These are phyloP conservation scores for Scheffersomyces ergatensis DNA, from an alignment of 805 yeast species.

Conservation along the genomic window DNA sequence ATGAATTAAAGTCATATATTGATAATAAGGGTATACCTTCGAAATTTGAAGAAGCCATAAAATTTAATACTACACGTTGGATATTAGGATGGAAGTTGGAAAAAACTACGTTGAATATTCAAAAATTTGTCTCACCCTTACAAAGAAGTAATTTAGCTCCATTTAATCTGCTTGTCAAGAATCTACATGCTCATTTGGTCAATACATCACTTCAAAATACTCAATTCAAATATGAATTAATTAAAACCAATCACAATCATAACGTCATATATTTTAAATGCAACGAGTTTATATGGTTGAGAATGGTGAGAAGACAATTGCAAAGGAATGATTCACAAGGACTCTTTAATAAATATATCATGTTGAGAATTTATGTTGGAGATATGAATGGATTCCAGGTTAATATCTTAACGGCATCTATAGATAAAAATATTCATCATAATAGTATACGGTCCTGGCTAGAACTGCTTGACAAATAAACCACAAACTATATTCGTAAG, in stretches of 20 bases:
- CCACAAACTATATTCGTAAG: not conserved
- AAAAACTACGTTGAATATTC: not conserved
- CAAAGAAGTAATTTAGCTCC: not conserved
- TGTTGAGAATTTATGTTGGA: not conserved
- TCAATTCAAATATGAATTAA: not conserved
- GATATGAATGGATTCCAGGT: not conserved
- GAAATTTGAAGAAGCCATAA: conserved; percentile 4
- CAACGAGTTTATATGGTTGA: not conserved
- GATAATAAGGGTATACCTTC: not conserved
- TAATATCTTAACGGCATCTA: not conserved
- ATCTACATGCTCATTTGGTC: not conserved
- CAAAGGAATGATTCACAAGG: not conserved
- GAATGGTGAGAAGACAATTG: not conserved
- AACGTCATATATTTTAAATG: not conserved
- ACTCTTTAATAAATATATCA: not conserved
- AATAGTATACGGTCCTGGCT: not conserved
- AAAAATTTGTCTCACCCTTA: not conserved
- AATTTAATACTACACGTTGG: conserved; percentile 14
- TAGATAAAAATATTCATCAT: not conserved
- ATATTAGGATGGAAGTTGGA: conserved; percentile 15
- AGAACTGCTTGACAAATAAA: not conserved
- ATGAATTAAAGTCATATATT: conserved; percentile 3
- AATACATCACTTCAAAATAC: not conserved
- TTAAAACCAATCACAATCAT: not conserved
- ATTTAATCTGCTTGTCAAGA: not conserved